These are phyloP conservation scores for Rubroboletus satanas DNA, from an alignment of 768 basidiomycete species.

Conservation along the genomic window DNA sequence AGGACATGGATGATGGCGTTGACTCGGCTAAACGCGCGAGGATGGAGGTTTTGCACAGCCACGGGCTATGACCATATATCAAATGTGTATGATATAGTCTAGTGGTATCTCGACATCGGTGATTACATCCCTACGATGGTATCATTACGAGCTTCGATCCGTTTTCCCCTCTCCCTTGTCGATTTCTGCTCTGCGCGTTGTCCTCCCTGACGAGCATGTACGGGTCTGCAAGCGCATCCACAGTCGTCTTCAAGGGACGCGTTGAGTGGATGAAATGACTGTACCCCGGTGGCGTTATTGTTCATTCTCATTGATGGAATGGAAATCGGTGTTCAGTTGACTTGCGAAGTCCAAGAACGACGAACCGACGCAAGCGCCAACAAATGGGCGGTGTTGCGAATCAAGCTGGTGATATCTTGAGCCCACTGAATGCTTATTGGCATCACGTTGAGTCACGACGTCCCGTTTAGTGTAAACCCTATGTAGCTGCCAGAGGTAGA, in stretches of 20 bases:
- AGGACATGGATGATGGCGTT: conserved; percentile 16
- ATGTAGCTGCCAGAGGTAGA: conserved; percentile 4
- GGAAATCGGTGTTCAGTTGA: background rate
- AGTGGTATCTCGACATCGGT: background rate
- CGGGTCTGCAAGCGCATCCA: conserved; percentile 1
- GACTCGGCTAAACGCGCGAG: background rate
- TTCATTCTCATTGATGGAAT: rapidly evolving
- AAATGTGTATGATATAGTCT: background rate
- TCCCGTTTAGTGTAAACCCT: conserved; percentile 14
- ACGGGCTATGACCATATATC: background rate
- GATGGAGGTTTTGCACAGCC: conserved; percentile 17
- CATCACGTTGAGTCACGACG: conserved; percentile 12
- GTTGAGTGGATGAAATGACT: conserved; percentile 5
- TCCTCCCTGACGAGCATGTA: conserved; percentile 4
- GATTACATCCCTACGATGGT: background rate
- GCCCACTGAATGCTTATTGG: conserved; percentile 9
- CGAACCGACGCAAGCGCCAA: background rate
- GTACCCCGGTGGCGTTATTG: conserved; percentile 4
- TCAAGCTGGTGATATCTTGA: conserved; percentile 14
- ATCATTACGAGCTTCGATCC: background rate
- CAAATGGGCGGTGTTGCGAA: conserved; percentile 3
- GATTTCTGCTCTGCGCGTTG: background rate
- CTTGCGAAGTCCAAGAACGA: conserved; percentile 7
- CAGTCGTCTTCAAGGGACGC: background rate
- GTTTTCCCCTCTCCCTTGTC: no score